Evolutionary conservation across 2,329 filamentous ascomycete species (phyloP).

Genomic region (Cladophialophora psammophila): DNA sequence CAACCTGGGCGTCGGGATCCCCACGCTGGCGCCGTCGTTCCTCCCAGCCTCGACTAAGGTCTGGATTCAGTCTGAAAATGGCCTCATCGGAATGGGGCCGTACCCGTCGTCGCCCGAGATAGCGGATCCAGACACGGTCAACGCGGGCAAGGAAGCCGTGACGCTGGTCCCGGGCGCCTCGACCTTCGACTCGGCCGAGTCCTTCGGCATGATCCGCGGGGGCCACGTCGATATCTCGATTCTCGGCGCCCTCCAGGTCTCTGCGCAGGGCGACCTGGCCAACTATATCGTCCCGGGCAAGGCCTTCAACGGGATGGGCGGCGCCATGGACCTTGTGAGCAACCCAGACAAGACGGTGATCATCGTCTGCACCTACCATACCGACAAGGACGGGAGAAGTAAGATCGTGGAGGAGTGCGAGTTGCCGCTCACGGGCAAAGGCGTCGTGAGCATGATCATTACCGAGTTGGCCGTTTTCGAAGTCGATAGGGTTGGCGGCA

Average conservation of each 20-base stretch:
- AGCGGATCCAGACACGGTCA: constrained; percentile 81
- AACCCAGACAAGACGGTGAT: constrained; percentile 76
- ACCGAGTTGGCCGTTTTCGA: constrained; percentile 78
- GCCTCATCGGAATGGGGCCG: constrained; percentile 80
- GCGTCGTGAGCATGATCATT: constrained; percentile 73
- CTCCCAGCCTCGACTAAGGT: constrained; percentile 73
- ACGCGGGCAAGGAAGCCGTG: constrained; percentile 87
- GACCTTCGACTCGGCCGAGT: constrained; percentile 80
- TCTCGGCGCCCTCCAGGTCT: constrained; percentile 81
- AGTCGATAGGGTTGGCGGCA: constrained; percentile 72
- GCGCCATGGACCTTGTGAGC: constrained; percentile 75
- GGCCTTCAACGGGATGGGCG: constrained; percentile 84
- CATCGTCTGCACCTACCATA: constrained; percentile 73
- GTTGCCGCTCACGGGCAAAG: constrained; percentile 70
- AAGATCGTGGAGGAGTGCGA: constrained; percentile 72
- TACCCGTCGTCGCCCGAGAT: constrained; percentile 75
- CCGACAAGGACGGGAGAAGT: constrained; percentile 70
- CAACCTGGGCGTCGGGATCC: constrained; percentile 82
- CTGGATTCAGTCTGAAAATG: constrained; percentile 87
- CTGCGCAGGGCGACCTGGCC: constrained; percentile 77
- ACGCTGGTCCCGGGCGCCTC: constrained; percentile 78
- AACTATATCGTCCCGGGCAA: constrained; percentile 94
- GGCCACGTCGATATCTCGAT: constrained; percentile 86
- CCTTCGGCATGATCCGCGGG: constrained; percentile 86
- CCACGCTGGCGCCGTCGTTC: constrained; percentile 80